Evolutionary conservation across 805 yeast species (phyloP), one percentile per base, ranked within the genome.

Genomic region (Kazachstania viticola): DNA sequence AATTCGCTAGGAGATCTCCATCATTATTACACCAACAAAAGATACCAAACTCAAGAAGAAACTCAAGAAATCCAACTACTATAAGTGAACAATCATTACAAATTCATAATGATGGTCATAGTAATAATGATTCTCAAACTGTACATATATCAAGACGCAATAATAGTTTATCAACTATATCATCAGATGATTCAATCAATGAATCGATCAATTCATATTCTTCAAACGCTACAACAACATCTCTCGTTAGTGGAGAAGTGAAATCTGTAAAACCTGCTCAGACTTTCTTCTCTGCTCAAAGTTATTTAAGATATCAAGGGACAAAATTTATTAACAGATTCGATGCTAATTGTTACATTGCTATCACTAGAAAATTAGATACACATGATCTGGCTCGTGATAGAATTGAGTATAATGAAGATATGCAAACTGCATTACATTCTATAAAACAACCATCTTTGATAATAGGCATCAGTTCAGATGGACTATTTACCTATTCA

Each of bases 341-440:
- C 48, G 98, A 91, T 56, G 95, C 98, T 17, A 91, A 91, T 53
- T 91, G 97, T 60, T 91, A 91, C 58, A 85, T 91, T 33, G 74
- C 96, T 17, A 83, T 91, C 35, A 81, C 96, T 0, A 69, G 97
- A 48, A 91, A 91, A 56, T 61, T 91, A 21, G 98, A 91, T 48
- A 85, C 98, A 0, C 97, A 91, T 53, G 98, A 91, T 54, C 73
- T 91, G 30, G 75, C 94, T 0, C 68, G 98, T 37, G 91, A 78
- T 34, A 67, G 88, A 36, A 52, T 44, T 1, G 65, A 64, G n/a
- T 61, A 60, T 12, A 38, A 56, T 15, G 61, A 55, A 18, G 48
- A 49, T 27, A 39, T 55, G 6, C 41, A 38, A 1, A 67, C 65
- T 14, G 82, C 79, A 8, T 61, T 91, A 36, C 53, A 59, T 4